Evolutionary conservation across 2,329 filamentous ascomycete species (phyloP), one percentile per base, ranked within the genome.

Genomic region (Ophiostoma quercus): DNA sequence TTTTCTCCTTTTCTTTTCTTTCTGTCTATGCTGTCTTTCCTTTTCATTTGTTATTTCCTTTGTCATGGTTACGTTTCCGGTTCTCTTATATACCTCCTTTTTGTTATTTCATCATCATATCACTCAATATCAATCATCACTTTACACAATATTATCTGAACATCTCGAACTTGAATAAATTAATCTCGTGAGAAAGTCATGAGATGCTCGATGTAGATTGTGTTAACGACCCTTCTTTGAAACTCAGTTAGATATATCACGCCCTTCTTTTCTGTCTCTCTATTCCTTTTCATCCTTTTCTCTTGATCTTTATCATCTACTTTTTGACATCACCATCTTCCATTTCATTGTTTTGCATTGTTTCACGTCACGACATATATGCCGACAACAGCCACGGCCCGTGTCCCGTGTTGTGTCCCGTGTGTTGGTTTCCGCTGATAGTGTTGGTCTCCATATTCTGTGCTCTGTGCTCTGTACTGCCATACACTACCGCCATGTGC

Each of bases 31-130:
- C 12, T 29, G 25, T 60, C n/a, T 63, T n/a, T 63, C 43, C 1
- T 51, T 51, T 63, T 34, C 11, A 5, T 47, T n/a, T 68, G 2
- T 39, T 19, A 14, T 22, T 47, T 63, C 34, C 16, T 37, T 12
- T 69, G n/a, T 29, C 57, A 62, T 32, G 60, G 62, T 22, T 25
- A n/a, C 19, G 32, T 41, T 57, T 57, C 6, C 19, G 22, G 62
- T 65, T 60, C 22, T 57, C 47, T 34, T 65, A 65, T 65, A 65
- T 65, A 65, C 62, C 62, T 65, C 62, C 16, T 43, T 39, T 16
- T 60, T 54, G n/a, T 68, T 51, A 51, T 19, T 63, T 66, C 34
- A 34, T 34, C 34, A 14, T 41, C 39, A 41, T 41, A 3, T 41
- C 39, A 41, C 12, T 41, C 39, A 41, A 41, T 14, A 41, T 41